Evolutionary conservation across 1,139 yeast species (phyloP), one percentile per base, ranked within the genome.

Genomic region (Zygosaccharomyces pseudobailii): DNA sequence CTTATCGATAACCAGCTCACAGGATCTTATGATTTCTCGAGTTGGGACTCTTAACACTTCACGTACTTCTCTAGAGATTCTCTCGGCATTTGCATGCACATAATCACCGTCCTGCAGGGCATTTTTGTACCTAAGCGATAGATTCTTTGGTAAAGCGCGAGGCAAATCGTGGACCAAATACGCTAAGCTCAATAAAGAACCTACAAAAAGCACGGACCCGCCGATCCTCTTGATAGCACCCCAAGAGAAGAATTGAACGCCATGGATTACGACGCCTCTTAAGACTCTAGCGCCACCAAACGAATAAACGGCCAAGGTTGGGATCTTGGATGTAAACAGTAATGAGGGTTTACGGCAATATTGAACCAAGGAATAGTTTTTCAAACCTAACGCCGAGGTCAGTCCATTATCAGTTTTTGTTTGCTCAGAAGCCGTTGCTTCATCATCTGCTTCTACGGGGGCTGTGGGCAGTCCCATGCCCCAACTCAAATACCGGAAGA

Each of bases 111-210:
- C 79, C 32, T 73, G 71, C 32, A 92, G 72, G 58, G 84, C 86
- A 6, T 62, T 63, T 53, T 77, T 78, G 55, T 90, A 78, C 66
- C 86, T 88, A 46, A 75, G 73, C 0, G 95, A 88, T 51, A 89
- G 76, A 49, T 89, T 89, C 57, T 89, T 74, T 22, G 96, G 95
- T 58, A 87, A 79, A 0, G 97, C 96, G 57, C 85, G 79, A 2
- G 97, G 97, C 17, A 94, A 80, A 64, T 92, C 98, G 47, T 74
- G 73, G 9, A 88, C 70, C 51, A 89, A 65, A 59, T 87, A 88
- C 36, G 82, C 82, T 0, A 80, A 69, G 0, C 89, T 78, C 25
- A 82, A 72, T 0, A 82, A 76, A 4, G 82, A 69, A 1, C 78
- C 77, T 13, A 83, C 73, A 4, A 82, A 55, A 1, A 76, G 56